Evolutionary conservation across 805 yeast genomes (phyloP), one percentile per base, ranked within the genome.

Genomic region (Dipodascopsis uninucleata): DNA sequence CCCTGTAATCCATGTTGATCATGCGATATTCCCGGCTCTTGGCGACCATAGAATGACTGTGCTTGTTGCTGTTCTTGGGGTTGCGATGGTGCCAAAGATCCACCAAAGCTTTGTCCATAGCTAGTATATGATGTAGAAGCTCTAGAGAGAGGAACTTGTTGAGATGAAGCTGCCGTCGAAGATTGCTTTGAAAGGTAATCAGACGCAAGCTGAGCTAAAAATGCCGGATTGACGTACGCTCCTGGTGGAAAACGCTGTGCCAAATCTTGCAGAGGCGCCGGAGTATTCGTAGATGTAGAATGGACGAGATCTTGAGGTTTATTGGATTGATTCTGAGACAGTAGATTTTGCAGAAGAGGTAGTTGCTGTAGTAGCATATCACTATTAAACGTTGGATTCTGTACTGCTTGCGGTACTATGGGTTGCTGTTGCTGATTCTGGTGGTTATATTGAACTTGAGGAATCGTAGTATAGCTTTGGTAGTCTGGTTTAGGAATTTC

Each of bases 151-250:
- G n/a, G n/a, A 9, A 24, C 18, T 17, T 21, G 43, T 20, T 28
- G 36, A 14, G 26, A 8, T 3, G 37, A 23, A 8, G 29, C 22
- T 4, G 29, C 28, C 28, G 42, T n/a, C 10, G 44, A 7, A n/a
- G 24, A 37, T 31, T 8, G 42, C 6, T 31, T 22, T 26, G 10
- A 37, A 6, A 6, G n/a, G 16, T 36, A 20, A 23, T 43, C 42
- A 17, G 22, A 23, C 3, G 32, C 43, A 25, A 38, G 16, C 25
- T 49, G 52, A 6, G 48, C 41, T 16, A 49, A 34, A 32, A 49
- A 49, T 12, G 56, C 54, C 8, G 56, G 54, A 34, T 49, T 49
- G 23, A 49, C 41, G 37, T 49, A 52, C 7, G 52, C 48, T 14
- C 54, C 52, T 5, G 52, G 42, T 8, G 54, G 45, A n/a, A 48